Base-by-base conservation (phyloP, 306 rosid species). In the Senna tora region DNA sequence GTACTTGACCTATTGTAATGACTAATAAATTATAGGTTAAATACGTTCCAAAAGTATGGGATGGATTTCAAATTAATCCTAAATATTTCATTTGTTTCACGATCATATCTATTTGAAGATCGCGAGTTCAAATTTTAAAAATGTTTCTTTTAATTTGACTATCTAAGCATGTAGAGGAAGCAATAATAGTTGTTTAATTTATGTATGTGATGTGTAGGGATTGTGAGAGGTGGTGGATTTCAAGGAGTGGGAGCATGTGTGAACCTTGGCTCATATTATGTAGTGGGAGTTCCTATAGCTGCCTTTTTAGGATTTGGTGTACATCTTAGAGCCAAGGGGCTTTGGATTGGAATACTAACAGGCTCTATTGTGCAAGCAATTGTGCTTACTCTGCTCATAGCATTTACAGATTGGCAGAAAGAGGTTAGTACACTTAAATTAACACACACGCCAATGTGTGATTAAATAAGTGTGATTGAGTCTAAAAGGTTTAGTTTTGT, bases 171-270 rank as follows among this genome's bases (percentile, higher is more conserved):
- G 30, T 25, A 25, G 30, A 25, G 1, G 30, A 25, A 25, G 30
- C 30, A 25, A 25, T 3, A 25, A 25, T 25, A 25, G 30, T 25
- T 25, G 30, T 25, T 25, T 25, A n/a, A n/a, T n/a, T n/a, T n/a
- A n/a, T n/a, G n/a, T n/a, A n/a, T n/a, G n/a, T n/a, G n/a, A 25
- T 25, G 30, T 65, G 51, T 22, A 82, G 86, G 86, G 10, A 50
- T 82, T 45, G 86, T 79, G 5, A 71, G 83, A 79, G 86, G 86
- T 43, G 78, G 86, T 51, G 86, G 85, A 43, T 77, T 73, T 63
- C 85, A 81, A 41, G 42, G 22, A 55, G 34, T 55, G 6, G 85
- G 83, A 10, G 86, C 80, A 56, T 83, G 17, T 64, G 78, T 77
- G 59, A 83, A 83, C 67, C 87, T 83, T 62, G 84, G 77, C 68